Percentiles rank a stretch among this genome's conserved stretches.
Conservation (phyloP, 371 early-diverging fungal species). For the Ordospora pajunii region DNA sequence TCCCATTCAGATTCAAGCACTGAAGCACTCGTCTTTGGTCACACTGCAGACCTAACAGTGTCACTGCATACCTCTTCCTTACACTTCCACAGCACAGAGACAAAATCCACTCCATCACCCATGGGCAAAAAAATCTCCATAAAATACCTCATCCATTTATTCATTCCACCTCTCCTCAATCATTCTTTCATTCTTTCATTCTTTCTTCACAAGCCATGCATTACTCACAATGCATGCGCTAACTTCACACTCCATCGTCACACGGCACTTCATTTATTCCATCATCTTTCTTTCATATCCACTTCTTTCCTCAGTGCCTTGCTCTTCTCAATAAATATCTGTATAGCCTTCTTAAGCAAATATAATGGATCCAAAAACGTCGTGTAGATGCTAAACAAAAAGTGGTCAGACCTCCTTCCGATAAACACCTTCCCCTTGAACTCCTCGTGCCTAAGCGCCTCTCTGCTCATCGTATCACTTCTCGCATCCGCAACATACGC, state of each 20-base stretch:
- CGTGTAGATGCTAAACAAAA: slow-evolving; percentile 66
- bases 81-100: background rate
- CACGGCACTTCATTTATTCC: background rate
- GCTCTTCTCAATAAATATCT: slow-evolving; percentile 26
- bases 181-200: background rate
- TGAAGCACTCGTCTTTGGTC: slow-evolving; percentile 8
- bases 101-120: background rate
- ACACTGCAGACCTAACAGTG: slow-evolving; percentile 7
- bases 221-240: background rate
- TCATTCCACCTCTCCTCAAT: background rate
- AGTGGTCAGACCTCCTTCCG: slow-evolving; percentile 79
- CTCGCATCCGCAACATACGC: slow-evolving; percentile 80
- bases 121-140: slow-evolving; percentile 13
- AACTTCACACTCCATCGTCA: background rate
- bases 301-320: slow-evolving; percentile 31
- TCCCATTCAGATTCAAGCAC: background rate
- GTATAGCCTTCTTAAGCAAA: slow-evolving; percentile 41
- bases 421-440: slow-evolving; percentile 79
- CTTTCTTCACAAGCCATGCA: background rate
- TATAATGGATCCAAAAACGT: slow-evolving; percentile 41
- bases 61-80: slow-evolving; percentile 5
- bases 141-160: background rate
- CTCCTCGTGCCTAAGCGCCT: slow-evolving; percentile 80
- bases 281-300: background rate
- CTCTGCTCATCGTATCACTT: slow-evolving; percentile 83